A percentile compares a stretch with the other conserved stretches of the same genome.
These are phyloP conservation scores for Fusarium albidum DNA, from an alignment of 2,329 filamentous ascomycete species.

Conservation along the genomic window DNA sequence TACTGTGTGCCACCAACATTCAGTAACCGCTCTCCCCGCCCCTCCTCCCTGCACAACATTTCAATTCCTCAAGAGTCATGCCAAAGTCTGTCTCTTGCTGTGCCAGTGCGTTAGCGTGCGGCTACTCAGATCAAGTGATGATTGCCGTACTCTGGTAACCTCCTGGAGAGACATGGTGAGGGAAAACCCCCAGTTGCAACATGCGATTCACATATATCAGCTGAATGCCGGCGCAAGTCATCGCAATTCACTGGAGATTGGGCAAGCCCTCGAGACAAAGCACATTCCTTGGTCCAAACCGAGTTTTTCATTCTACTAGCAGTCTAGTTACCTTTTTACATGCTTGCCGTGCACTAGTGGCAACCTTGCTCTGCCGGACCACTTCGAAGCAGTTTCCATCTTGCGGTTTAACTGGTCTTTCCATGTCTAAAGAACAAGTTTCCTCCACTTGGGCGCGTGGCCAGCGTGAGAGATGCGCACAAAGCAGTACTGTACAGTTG, in stretches of 20 bases:
- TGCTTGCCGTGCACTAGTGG: constrained; percentile 18
- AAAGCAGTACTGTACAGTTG: not conserved
- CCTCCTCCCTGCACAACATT: constrained; percentile 18
- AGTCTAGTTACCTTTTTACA: constrained; percentile 10
- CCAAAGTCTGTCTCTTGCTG: constrained; percentile 21
- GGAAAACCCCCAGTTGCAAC: constrained; percentile 3
- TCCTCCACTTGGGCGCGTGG: constrained; percentile 15
- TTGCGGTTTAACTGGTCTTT: too few relatives aligned
- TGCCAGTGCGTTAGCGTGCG: constrained; percentile 25
- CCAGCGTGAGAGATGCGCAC: constrained; percentile 9
- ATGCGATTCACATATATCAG: too few relatives aligned
- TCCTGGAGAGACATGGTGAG: constrained; percentile 9
- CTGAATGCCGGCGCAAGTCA: constrained; percentile 18
- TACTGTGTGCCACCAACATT: constrained; percentile 9
- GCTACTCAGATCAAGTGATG: constrained; percentile 38
- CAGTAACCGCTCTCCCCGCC: constrained; percentile 12
- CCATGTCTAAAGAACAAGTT: too few relatives aligned
- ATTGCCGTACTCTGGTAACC: constrained; percentile 22
- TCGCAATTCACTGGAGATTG: not conserved
- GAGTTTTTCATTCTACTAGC: not conserved
- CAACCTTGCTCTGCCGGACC: constrained; percentile 18
- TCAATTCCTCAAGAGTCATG: constrained; percentile 29
- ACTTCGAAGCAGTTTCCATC: too few relatives aligned
- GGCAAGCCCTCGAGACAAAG: not conserved
- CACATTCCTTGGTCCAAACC: not conserved